These are phyloP conservation scores for Tulasnella sp. DNA, from an alignment of 768 basidiomycete species.

Conservation along the genomic window DNA sequence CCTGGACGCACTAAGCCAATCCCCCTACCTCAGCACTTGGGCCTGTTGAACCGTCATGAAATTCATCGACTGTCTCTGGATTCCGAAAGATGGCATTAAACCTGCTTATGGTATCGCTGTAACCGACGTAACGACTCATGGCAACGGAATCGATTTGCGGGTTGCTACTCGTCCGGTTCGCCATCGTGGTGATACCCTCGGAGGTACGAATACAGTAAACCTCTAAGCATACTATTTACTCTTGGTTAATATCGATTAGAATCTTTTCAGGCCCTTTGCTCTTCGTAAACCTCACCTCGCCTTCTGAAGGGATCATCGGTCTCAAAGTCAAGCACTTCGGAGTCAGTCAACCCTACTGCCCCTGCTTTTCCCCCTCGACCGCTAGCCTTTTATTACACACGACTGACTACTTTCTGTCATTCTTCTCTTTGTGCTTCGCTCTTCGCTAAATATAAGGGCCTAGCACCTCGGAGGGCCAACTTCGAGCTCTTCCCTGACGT, in stretches of 20 bases:
- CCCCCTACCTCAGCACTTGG: background rate
- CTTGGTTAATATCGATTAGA: conserved; percentile 7
- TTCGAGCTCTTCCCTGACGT: conserved; percentile 50
- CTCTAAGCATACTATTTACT: conserved; percentile 35
- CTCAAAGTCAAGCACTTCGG: background rate
- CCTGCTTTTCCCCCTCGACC: conserved; percentile 40
- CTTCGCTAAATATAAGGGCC: background rate
- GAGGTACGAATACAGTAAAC: conserved; percentile 47
- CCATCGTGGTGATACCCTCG: conserved; percentile 32
- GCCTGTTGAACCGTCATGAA: conserved; percentile 43
- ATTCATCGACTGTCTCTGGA: conserved; percentile 69
- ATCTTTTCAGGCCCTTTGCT: background rate
- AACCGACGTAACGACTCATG: conserved; percentile 34
- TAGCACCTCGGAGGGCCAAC: background rate
- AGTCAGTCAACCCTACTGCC: conserved; percentile 29
- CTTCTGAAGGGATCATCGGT: background rate
- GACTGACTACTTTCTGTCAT: no score
- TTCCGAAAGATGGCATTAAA: conserved; percentile 53
- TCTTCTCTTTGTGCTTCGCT: background rate
- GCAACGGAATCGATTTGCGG: conserved; percentile 46
- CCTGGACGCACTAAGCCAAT: background rate
- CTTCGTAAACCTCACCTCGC: background rate
- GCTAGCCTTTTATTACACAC: no score
- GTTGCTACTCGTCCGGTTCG: conserved; percentile 37
- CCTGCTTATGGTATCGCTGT: conserved; percentile 56